phyloP scores from a whole-genome alignment of 352 stramenopile species.

The Phytophthora multivora region DNA sequence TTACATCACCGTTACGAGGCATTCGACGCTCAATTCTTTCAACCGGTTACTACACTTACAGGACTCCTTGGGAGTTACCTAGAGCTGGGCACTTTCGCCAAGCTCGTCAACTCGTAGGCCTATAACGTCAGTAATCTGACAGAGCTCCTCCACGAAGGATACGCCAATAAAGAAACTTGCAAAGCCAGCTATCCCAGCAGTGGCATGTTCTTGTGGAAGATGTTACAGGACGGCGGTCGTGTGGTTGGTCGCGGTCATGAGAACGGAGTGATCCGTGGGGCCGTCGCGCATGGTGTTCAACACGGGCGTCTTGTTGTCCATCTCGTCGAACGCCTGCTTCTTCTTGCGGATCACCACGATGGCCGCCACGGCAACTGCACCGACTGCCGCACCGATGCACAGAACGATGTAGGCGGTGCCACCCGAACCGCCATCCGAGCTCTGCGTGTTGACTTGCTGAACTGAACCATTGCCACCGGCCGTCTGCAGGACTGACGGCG shows the following conservation, averaged over 20 bases:
- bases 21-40: constrained; percentile 18
- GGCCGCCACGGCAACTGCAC: constrained; percentile 42
- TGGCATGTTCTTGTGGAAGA: too few relatives aligned
- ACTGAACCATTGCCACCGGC: constrained; percentile 19
- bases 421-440: not conserved
- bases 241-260: constrained; percentile 55
- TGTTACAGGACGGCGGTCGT: constrained; percentile 53
- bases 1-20: constrained; percentile 15
- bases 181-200: too few relatives aligned
- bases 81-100: too few relatives aligned
- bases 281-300: constrained; percentile 21
- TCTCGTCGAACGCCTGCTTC: constrained; percentile 58
- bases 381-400: constrained; percentile 24
- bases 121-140: too few relatives aligned
- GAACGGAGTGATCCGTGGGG: constrained; percentile 32
- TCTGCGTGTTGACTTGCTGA: constrained; percentile 38
- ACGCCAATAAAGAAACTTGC: too few relatives aligned
- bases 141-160: too few relatives aligned
- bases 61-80: too few relatives aligned
- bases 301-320: constrained; percentile 61
- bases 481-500: constrained; percentile 14
- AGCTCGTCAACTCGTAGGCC: too few relatives aligned
- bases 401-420: constrained; percentile 25
- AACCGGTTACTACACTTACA: constrained; percentile 31
- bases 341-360: constrained; percentile 60